Conservation (phyloP, 805 yeast species). For the Hanseniaspora opuntiae region DNA sequence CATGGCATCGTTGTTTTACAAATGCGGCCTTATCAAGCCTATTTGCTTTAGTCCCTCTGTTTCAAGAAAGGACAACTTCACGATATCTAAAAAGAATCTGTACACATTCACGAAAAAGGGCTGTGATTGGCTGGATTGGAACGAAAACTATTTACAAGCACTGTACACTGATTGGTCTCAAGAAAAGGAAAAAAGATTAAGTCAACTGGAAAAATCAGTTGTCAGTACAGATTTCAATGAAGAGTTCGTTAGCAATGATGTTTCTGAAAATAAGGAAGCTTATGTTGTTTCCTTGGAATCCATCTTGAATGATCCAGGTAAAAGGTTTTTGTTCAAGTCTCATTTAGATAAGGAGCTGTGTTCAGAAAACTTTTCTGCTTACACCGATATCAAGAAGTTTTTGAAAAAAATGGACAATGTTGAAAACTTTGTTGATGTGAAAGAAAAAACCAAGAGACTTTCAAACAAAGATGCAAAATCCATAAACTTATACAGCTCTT, state of each 20-base stretch:
- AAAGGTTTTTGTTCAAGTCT: conserved; percentile 50
- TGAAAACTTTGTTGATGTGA: conserved; percentile 28
- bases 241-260: background rate
- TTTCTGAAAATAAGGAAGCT: background rate
- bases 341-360: conserved; percentile 55
- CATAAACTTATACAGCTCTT: conserved; percentile 19
- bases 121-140: conserved; percentile 29
- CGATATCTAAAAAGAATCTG: conserved; percentile 28
- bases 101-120: conserved; percentile 36
- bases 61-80: conserved; percentile 22
- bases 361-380: conserved; percentile 65
- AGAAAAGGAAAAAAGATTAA: conserved; percentile 11
- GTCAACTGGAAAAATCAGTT: conserved; percentile 13
- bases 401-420: conserved; percentile 34
- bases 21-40: conserved; percentile 35
- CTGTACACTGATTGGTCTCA: background rate
- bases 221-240: conserved; percentile 12
- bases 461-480: conserved; percentile 11
- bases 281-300: conserved; percentile 22
- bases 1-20: conserved; percentile 38
- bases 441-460: conserved; percentile 6
- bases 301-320: conserved; percentile 60
- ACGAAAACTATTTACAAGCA: conserved; percentile 10
- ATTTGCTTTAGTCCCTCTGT: conserved; percentile 28
- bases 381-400: conserved; percentile 43